phyloP scores from a whole-genome alignment of 352 stramenopile genomes.

The Blastocystis hominis region DNA sequence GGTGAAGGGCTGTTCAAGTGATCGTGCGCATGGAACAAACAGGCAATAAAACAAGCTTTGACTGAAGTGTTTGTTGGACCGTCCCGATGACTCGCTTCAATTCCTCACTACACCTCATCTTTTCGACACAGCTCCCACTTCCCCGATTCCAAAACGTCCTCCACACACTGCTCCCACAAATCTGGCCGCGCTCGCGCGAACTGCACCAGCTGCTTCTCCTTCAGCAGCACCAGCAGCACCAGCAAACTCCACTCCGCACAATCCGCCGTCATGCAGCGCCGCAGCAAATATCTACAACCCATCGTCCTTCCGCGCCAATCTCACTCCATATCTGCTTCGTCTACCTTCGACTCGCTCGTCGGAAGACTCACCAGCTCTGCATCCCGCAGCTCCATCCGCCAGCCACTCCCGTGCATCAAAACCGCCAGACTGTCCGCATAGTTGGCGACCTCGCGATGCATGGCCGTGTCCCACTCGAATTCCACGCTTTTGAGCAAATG shows the following conservation, averaged over 20 bases:
- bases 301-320: not conserved
- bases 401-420: not conserved
- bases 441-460: not conserved
- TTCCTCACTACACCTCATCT: not conserved
- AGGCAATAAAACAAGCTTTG: not conserved
- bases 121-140: not conserved
- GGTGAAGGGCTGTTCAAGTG: not conserved
- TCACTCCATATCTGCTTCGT: constrained; percentile 24
- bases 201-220: constrained; percentile 25
- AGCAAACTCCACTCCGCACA: constrained; percentile 33
- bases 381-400: not conserved
- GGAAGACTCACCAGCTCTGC: constrained; percentile 22
- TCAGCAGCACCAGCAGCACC: constrained; percentile 26
- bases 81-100: not conserved
- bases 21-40: not conserved
- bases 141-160: not conserved
- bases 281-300: not conserved
- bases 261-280: not conserved
- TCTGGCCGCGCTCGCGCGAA: not conserved
- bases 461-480: not conserved
- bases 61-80: not conserved
- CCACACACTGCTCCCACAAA: constrained; percentile 1
- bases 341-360: not conserved
- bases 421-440: not conserved
- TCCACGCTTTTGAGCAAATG: not conserved